These are phyloP conservation scores for Neurospora discreta DNA, from an alignment of 495 filamentous ascomycete species.

Conservation along the genomic window DNA sequence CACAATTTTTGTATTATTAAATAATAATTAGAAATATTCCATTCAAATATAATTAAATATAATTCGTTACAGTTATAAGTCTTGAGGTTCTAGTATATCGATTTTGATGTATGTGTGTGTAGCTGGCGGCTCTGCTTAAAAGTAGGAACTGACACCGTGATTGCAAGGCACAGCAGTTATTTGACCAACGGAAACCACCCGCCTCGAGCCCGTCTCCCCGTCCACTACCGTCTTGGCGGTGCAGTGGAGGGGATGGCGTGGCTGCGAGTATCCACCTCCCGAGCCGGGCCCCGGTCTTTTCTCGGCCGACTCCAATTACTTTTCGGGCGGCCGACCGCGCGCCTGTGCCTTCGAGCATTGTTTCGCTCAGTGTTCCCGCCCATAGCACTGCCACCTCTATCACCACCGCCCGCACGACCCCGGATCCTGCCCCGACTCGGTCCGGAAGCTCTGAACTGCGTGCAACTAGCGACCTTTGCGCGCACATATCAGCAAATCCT, in stretches of 20 bases:
- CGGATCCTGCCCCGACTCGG: background rate
- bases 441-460: background rate
- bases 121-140: no score
- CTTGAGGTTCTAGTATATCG: no score
- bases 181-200: background rate
- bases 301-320: background rate
- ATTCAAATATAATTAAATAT: no score
- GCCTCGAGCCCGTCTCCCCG: background rate
- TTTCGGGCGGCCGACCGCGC: background rate
- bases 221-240: background rate
- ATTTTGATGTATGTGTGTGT: no score
- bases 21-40: no score
- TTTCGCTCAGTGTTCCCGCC: background rate
- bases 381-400: background rate
- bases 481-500: background rate
- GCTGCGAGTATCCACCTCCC: background rate
- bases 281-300: background rate
- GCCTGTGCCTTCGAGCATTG: background rate
- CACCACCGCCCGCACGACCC: background rate
- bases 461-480: background rate
- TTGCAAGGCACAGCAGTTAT: background rate
- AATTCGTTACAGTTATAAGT: no score
- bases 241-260: background rate
- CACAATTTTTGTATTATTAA: no score
- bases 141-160: no score